Base-by-base conservation (phyloP, 768 basidiomycete species). In the Boletus sp. region DNA sequence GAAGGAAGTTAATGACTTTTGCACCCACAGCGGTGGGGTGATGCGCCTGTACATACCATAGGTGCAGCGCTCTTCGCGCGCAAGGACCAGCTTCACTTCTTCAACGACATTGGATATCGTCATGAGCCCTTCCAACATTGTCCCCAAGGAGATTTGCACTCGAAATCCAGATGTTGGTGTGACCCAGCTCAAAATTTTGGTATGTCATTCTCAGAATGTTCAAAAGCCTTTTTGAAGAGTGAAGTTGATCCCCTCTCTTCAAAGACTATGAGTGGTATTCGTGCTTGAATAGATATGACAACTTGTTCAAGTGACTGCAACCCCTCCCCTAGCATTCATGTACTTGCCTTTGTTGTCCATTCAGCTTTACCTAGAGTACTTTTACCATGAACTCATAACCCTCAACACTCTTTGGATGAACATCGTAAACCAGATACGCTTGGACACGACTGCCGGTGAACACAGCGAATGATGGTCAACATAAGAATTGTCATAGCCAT, bases 221-320 rank as follows among this genome's bases (percentile, higher is more conserved):
- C 15, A 13, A 14, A 46, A 11, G n/a, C 41, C 8, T 9, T 43
- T 21, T 29, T 14, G 14, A 33, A 21, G 25, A 42, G 17, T 11
- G 57, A 39, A 57, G 34, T 53, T 54, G 32, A 62, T 35, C 13
- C 4, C n/a, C 15, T 47, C 52, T 33, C 46, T 52, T 50, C 40
- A 15, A 64, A 89, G 89, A 90, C 65, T 83, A 86, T 58, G 84
- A 89, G 56, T 83, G 90, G 88, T 95, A 95, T 72, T 94, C 92
- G 19, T 96, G 93, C 69, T 75, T 93, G 61, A 86, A 83, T 56
- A 81, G 79, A 72, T 94, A 88, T 63, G 87, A 90, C 55, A 73
- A 65, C 15, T 51, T 90, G 67, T 87, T 89, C 70, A 64, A 30
- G 41, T 69, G 47, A 58, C 39, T 21, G 40, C 21, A 41, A 53